These are phyloP conservation scores for Trypanosoma scelopori DNA, from an alignment of 208 protist genomes.

Conservation along the genomic window DNA sequence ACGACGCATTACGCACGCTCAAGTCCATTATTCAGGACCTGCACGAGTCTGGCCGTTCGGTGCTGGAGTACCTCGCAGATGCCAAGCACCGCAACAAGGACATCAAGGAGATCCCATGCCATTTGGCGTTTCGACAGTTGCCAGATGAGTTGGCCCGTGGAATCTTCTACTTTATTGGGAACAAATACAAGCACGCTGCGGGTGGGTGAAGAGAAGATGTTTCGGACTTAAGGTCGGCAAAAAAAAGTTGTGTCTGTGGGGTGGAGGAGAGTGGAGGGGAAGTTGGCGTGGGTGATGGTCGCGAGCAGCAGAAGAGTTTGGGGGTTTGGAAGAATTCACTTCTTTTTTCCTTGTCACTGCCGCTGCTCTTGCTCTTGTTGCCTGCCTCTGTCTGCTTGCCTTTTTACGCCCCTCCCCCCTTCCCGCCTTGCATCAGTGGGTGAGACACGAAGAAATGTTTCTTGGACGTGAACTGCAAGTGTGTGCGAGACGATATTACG, in stretches of 20 bases:
- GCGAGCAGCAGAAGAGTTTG: no score
- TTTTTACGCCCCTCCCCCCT: no score
- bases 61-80: conserved; percentile 78
- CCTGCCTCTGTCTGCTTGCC: no score
- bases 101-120: conserved; percentile 86
- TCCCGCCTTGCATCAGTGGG: no score
- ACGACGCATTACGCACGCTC: conserved; percentile 72
- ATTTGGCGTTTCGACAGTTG: conserved; percentile 80
- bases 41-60: conserved; percentile 53
- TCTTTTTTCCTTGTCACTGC: no score
- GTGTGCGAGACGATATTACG: no score
- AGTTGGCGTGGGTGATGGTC: no score
- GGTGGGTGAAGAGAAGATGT: not conserved
- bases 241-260: not conserved
- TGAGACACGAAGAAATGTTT: no score
- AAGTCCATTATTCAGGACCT: conserved; percentile 75
- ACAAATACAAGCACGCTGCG: conserved; percentile 55
- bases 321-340: no score
- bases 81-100: conserved; percentile 40
- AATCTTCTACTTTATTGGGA: conserved; percentile 85
- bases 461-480: no score
- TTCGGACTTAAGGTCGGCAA: not conserved
- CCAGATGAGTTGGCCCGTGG: conserved; percentile 85
- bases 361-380: no score
- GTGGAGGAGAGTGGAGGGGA: no score